phyloP scores from a whole-genome alignment of 768 basidiomycete genomes.

The Heimioporus sp. region DNA sequence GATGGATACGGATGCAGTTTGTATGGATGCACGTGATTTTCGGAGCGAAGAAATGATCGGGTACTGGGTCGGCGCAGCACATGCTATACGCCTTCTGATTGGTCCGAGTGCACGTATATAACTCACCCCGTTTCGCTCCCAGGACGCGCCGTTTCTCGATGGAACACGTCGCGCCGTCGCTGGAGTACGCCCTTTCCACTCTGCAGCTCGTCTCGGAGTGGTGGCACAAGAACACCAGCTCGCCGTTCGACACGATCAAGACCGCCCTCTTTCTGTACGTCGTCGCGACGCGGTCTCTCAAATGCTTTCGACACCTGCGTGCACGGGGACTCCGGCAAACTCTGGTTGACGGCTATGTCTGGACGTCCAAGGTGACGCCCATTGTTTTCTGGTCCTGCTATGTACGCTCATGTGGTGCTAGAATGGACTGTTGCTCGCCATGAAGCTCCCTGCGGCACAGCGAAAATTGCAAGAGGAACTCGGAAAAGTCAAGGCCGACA shows the following conservation, averaged over 20 bases:
- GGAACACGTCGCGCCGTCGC: slow-evolving; percentile 1
- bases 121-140: no score
- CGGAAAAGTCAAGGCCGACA: slow-evolving; percentile 57
- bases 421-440: slow-evolving; percentile 53
- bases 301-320: slow-evolving; percentile 33
- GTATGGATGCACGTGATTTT: no score
- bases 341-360: slow-evolving; percentile 26
- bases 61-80: no score
- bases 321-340: slow-evolving; percentile 35
- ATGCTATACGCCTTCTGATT: no score
- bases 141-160: not conserved
- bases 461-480: slow-evolving; percentile 63
- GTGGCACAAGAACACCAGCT: slow-evolving; percentile 8
- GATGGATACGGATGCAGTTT: no score
- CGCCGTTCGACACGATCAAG: slow-evolving; percentile 31
- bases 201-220: slow-evolving; percentile 12
- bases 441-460: slow-evolving; percentile 60
- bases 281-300: slow-evolving; percentile 23
- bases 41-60: no score
- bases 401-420: slow-evolving; percentile 20
- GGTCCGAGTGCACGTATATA: no score
- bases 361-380: slow-evolving; percentile 22
- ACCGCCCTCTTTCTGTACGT: slow-evolving; percentile 35
- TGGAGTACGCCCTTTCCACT: slow-evolving; percentile 7
- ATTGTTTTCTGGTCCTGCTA: no score